Percentiles rank a stretch among this genome's conserved stretches.
Evolutionary conservation across 495 filamentous ascomycete genomes (phyloP).

Genomic region (Ramalina peruviana): DNA sequence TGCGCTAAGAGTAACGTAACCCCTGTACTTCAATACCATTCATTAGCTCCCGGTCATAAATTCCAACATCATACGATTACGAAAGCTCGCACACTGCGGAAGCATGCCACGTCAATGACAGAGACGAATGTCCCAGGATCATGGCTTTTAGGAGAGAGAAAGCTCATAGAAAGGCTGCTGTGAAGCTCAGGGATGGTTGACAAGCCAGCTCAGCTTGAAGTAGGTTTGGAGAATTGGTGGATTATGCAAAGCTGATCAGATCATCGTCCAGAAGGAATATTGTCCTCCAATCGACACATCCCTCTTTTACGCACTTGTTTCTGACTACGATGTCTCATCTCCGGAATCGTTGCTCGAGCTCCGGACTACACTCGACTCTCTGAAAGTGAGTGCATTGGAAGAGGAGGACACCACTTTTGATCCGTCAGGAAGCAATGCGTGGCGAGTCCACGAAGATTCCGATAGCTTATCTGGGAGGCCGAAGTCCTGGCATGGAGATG

Average conservation of each 20-base stretch:
- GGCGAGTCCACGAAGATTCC: constrained; percentile 16
- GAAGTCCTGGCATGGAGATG: constrained; percentile 11
- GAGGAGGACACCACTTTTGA: constrained; percentile 66
- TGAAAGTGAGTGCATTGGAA: constrained; percentile 44
- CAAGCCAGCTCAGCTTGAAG: constrained; percentile 3
- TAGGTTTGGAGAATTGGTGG: not conserved
- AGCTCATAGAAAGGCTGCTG: not conserved
- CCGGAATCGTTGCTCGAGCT: constrained; percentile 35
- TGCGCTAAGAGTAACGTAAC: no score
- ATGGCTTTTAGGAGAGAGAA: no score
- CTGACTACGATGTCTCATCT: constrained; percentile 46
- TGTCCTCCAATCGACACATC: constrained; percentile 52
- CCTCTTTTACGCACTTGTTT: constrained; percentile 47
- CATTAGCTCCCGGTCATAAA: no score
- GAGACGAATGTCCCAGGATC: no score
- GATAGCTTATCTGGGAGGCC: constrained; percentile 11
- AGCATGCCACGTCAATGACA: no score
- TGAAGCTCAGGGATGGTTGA: constrained; percentile 8
- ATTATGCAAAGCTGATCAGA: not conserved
- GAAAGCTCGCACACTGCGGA: no score
- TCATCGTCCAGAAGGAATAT: constrained; percentile 28
- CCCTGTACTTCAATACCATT: no score
- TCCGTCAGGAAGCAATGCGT: constrained; percentile 51
- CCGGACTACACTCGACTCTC: constrained; percentile 36
- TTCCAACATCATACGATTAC: no score